phyloP scores from a whole-genome alignment of 1,139 yeast species.

The Candida tunisiensis region DNA sequence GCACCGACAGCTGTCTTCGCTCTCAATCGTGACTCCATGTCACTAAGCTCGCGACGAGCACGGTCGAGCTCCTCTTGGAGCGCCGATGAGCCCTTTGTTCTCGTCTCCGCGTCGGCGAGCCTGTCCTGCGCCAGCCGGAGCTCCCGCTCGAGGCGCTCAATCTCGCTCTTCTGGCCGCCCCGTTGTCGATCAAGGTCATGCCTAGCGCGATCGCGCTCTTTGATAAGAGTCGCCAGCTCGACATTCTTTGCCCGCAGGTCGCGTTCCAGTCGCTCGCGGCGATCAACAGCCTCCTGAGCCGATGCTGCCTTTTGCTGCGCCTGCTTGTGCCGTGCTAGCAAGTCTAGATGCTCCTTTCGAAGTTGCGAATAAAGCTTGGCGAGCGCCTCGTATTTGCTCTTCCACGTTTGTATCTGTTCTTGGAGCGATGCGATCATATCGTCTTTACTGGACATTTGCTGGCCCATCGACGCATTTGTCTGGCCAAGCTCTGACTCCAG shows the following conservation, averaged over 20 bases:
- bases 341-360: constrained; percentile 78
- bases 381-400: constrained; percentile 72
- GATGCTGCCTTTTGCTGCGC: constrained; percentile 81
- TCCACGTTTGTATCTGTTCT: constrained; percentile 69
- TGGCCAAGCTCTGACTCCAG: constrained; percentile 59
- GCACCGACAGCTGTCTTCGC: too few species aligned
- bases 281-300: constrained; percentile 82
- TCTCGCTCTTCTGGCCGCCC: constrained; percentile 50
- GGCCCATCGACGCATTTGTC: constrained; percentile 48
- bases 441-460: constrained; percentile 64
- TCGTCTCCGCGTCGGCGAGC: constrained; percentile 46
- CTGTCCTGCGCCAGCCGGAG: constrained; percentile 46
- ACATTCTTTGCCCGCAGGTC: constrained; percentile 75
- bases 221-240: constrained; percentile 75
- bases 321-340: constrained; percentile 65
- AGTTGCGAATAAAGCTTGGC: constrained; percentile 84
- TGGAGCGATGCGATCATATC: constrained; percentile 54
- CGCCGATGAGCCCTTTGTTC: constrained; percentile 46
- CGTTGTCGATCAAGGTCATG: constrained; percentile 61
- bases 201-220: constrained; percentile 83
- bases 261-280: constrained; percentile 68
- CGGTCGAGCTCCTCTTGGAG: too few species aligned
- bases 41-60: constrained; percentile 25
- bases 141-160: constrained; percentile 51
- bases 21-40: constrained; percentile 20